Base-by-base conservation (phyloP, 139 green algal species). In the Chlamydomonas incerta region DNA sequence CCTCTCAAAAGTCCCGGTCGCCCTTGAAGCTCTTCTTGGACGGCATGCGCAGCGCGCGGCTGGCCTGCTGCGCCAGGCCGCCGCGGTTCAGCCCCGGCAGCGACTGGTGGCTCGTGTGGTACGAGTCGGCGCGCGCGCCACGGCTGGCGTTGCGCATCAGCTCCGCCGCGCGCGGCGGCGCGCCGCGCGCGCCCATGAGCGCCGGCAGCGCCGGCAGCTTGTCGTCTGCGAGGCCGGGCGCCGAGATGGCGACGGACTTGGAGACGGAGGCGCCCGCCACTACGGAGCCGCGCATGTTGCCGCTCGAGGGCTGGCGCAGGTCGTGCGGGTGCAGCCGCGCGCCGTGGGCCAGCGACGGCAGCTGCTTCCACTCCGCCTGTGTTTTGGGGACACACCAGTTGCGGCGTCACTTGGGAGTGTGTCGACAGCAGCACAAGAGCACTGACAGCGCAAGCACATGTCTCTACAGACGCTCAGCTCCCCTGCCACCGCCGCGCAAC, bases 321-420 rank as follows among this genome's bases (percentile, higher is more conserved):
- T 85, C 79, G 41, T 65, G 63, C 2, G 79, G 65, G n/a, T 85
- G 66, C 46, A 75, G 33, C 21, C 46, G 46, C 18, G 47, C n/a
- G 31, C 35, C 79, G 37, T 85, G 79, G 47, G 66, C 79, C n/a
- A 85, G 79, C 23, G 79, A 31, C 47, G 79, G 79, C 66, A 85
- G 46, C 47, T 85, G 65, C 47, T 65, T 73, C 79, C 79, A 85
- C n/a, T 75, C 79, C 11, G 79, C 79, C 15, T 50, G 41, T 50
- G 8, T 13, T 13, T 50, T 50, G 41, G 41, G 41, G 6, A 50
- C n/a, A n/a, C n/a, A n/a, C n/a, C n/a, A n/a, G n/a, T n/a, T n/a
- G n/a, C n/a, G n/a, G n/a, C n/a, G n/a, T n/a, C n/a, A n/a, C n/a
- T n/a, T n/a, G n/a, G n/a, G n/a, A n/a, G n/a, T n/a, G n/a, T n/a